phyloP scores from a whole-genome alignment of 2,329 filamentous ascomycete species.

The Trichoderma afroharzianum region DNA sequence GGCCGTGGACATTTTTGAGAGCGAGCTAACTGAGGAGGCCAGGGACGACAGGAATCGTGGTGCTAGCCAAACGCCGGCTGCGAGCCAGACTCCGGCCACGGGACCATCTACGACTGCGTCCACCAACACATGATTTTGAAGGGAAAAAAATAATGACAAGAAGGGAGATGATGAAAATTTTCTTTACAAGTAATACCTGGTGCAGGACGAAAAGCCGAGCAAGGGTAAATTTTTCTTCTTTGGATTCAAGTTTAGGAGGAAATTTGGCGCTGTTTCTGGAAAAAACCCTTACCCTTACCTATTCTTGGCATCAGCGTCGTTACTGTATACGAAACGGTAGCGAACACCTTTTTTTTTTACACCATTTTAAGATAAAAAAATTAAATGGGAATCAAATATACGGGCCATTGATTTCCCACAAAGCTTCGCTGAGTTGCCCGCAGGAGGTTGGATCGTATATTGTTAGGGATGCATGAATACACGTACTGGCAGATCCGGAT shows the following conservation, averaged over 20 bases:
- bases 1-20: conserved; percentile 72
- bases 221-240: background rate
- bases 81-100: conserved; percentile 1
- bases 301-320: background rate
- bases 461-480: background rate
- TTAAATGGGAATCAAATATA: background rate
- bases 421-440: background rate
- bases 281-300: background rate
- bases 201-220: background rate
- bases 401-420: background rate
- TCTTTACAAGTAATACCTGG: background rate
- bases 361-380: background rate
- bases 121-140: background rate
- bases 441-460: background rate
- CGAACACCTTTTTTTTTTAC: background rate
- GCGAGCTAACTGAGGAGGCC: conserved; percentile 51
- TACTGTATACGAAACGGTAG: background rate
- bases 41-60: conserved; percentile 37
- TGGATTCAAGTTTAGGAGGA: background rate
- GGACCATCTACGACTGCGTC: conserved; percentile 2
- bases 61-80: conserved; percentile 22
- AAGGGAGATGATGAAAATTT: background rate
- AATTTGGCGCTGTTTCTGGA: background rate
- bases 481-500: background rate
- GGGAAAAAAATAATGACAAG: background rate